Base-by-base conservation (phyloP, 495 filamentous ascomycete species). In the Entonaema liquescens region DNA sequence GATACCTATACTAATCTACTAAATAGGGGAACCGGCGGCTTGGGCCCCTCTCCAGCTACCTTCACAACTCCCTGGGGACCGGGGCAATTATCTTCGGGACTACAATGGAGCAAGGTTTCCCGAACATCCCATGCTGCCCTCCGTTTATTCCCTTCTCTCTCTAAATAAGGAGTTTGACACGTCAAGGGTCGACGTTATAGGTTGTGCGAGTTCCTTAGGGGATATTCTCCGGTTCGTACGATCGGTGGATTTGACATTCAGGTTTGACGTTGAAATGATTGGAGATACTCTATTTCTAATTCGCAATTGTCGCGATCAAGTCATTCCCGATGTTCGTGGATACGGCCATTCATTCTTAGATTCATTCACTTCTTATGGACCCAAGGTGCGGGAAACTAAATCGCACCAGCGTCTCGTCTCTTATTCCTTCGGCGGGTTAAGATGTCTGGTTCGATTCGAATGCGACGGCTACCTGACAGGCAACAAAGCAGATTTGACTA, bases 261-360 rank as follows among this genome's bases (percentile, higher is more conserved):
- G 89, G 3, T 86, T 91, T 59, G 73, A 86, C 21, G 81, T 90
- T 26, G 87, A 92, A 44, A 81, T 82, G 4, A 69, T 91, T 38
- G 87, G 86, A 9, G 80, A 84, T 28, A 90, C 89, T 0, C 81
- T 91, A 13, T 89, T 92, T 73, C 83, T 92, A 52, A 71, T 89
- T 36, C 85, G 89, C 25, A 89, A 86, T 57, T 83, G 81, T 1
- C 88, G 88, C 0, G 84, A 73, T 0, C 79, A 84, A 52, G 15
- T 79, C 4, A 88, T 92, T 29, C 70, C 76, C 2, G 81, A 80
- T 55, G 78, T 92, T 3, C 59, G 61, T 5, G 91, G 89, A 0
- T 92, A 81, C 72, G 89, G 90, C 7, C 88, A 91, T 73, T 83
- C 86, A 1, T 92, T 92, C 73, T 83, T 88, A 5, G 87, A 90